phyloP scores from a whole-genome alignment of 2,329 filamentous ascomycete species.

The Neofusicoccum sp. region DNA sequence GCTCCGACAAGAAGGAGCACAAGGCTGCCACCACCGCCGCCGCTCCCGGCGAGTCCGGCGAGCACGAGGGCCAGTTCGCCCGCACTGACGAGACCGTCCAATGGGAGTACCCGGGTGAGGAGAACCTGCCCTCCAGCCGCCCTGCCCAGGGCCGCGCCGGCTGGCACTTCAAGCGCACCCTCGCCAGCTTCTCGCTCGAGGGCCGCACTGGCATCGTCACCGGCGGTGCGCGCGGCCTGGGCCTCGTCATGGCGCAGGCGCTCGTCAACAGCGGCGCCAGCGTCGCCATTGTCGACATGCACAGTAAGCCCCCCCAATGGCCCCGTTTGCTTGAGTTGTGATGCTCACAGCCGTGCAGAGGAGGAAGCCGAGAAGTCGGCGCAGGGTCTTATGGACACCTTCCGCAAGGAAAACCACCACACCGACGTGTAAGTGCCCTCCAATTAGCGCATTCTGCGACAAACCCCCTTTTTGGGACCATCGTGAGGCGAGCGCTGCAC shows the following conservation, averaged over 20 bases:
- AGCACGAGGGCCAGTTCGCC: slow-evolving; percentile 67
- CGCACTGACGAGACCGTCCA: slow-evolving; percentile 76
- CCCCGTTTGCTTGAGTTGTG: background rate
- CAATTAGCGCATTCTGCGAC: background rate
- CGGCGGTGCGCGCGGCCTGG: slow-evolving; percentile 83
- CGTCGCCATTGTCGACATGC: slow-evolving; percentile 89
- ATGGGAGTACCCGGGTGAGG: slow-evolving; percentile 74
- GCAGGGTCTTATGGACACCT: slow-evolving; percentile 68
- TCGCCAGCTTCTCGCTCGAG: slow-evolving; percentile 83
- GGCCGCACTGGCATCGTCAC: slow-evolving; percentile 82
- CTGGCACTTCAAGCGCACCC: slow-evolving; percentile 78
- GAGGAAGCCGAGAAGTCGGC: slow-evolving; percentile 81
- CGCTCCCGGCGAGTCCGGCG: slow-evolving; percentile 41
- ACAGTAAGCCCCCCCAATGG: slow-evolving; percentile 60
- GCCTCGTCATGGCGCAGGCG: slow-evolving; percentile 89
- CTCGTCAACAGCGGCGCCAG: slow-evolving; percentile 85
- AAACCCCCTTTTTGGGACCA: background rate
- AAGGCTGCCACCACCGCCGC: slow-evolving; percentile 37
- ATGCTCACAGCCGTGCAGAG: slow-evolving; percentile 49
- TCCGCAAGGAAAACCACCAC: slow-evolving; percentile 76
- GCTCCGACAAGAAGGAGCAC: slow-evolving; percentile 32
- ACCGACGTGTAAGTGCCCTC: slow-evolving; percentile 57
- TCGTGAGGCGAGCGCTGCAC: too few relatives aligned
- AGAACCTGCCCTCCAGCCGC: slow-evolving; percentile 67
- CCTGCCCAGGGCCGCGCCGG: slow-evolving; percentile 75